A percentile compares a stretch with the other conserved stretches of the same genome.
phyloP scores from a whole-genome alignment of 2,329 filamentous ascomycete species.

The Biscogniauxia mediterranea region DNA sequence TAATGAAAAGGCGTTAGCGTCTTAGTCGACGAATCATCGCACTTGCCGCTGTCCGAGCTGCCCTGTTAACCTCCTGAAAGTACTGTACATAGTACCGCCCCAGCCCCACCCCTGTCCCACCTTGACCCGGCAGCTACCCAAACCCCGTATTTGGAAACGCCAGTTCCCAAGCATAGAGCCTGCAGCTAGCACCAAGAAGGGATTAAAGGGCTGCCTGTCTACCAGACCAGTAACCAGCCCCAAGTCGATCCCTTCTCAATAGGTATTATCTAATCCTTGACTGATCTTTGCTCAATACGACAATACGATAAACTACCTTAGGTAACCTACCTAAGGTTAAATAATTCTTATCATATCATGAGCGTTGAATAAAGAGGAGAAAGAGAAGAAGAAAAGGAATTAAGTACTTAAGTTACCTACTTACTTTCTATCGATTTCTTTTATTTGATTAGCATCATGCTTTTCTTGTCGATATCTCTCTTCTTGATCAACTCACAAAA shows the following conservation, averaged over 20 bases:
- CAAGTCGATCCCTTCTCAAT: not conserved
- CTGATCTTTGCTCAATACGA: too few relatives aligned
- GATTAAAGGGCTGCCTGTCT: not conserved
- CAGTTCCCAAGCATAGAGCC: not conserved
- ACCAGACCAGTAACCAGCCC: too few relatives aligned
- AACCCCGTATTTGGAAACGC: not conserved
- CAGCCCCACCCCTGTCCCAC: not conserved
- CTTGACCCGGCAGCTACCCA: not conserved
- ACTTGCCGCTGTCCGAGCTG: slow-evolving; percentile 22
- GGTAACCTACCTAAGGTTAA: too few relatives aligned
- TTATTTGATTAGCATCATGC: too few relatives aligned
- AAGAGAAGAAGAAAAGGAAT: too few relatives aligned
- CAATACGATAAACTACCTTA: too few relatives aligned
- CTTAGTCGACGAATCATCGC: slow-evolving; percentile 14
- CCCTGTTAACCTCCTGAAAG: slow-evolving; percentile 3
- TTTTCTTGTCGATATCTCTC: too few relatives aligned
- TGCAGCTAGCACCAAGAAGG: not conserved
- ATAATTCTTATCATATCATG: too few relatives aligned
- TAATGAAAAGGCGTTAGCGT: slow-evolving; percentile 1
- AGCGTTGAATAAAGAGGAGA: too few relatives aligned
- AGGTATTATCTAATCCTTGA: not conserved
- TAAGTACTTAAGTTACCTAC: too few relatives aligned
- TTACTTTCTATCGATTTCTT: too few relatives aligned
- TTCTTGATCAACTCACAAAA: too few relatives aligned
- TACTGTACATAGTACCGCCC: not conserved